Evolutionary conservation across 805 yeast species (phyloP).

Genomic region (Candida xiaguanensis): DNA sequence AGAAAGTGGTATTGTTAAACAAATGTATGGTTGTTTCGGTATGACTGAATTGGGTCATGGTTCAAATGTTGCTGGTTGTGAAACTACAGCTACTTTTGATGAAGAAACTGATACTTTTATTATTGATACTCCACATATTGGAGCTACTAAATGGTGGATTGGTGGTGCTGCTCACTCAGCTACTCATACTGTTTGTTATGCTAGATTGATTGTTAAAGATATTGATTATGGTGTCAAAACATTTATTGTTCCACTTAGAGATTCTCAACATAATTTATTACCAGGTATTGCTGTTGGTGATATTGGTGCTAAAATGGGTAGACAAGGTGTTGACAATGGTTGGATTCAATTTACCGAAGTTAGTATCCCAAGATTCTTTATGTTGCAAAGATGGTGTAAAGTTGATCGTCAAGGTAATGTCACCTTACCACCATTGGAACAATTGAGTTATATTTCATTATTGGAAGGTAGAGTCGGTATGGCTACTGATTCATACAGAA

Average conservation of each 20-base stretch:
- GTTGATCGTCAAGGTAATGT: constrained; percentile 70
- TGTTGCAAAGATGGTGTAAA: constrained; percentile 77
- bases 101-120: constrained; percentile 59
- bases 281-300: constrained; percentile 88
- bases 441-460: constrained; percentile 82
- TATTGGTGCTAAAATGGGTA: constrained; percentile 93
- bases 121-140: constrained; percentile 82
- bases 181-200: constrained; percentile 81
- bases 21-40: constrained; percentile 76
- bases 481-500: constrained; percentile 82
- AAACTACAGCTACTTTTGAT: constrained; percentile 87
- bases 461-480: constrained; percentile 86
- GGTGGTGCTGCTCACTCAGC: constrained; percentile 97
- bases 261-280: constrained; percentile 61
- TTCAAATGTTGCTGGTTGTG: constrained; percentile 88
- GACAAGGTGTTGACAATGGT: constrained; percentile 94
- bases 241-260: constrained; percentile 87
- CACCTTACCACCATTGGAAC: constrained; percentile 78
- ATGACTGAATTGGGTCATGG: constrained; percentile 96
- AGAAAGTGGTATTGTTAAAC: constrained; percentile 31
- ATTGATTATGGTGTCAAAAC: constrained; percentile 91
- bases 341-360: constrained; percentile 92
- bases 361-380: constrained; percentile 74
- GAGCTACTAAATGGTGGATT: constrained; percentile 98
- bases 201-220: constrained; percentile 75